phyloP scores from a whole-genome alignment of 2,329 filamentous ascomycete genomes.

The Fusarium transvaalense region DNA sequence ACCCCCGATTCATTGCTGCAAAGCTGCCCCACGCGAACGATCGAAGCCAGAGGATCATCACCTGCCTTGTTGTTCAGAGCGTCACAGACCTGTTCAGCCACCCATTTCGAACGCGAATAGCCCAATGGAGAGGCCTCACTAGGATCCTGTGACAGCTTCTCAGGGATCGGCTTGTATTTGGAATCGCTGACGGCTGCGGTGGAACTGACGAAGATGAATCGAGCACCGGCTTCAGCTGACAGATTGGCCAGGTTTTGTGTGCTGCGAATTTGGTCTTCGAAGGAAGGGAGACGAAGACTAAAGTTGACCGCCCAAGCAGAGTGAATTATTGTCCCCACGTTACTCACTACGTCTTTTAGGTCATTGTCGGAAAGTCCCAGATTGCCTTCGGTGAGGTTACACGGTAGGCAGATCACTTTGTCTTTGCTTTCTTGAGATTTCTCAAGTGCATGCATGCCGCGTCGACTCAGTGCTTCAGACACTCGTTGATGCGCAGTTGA shows the following conservation, averaged over 20 bases:
- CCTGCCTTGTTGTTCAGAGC: conserved; percentile 42
- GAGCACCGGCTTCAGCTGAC: conserved; percentile 41
- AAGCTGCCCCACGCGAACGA: conserved; percentile 64
- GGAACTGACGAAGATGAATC: conserved; percentile 65
- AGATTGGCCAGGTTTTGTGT: conserved; percentile 59
- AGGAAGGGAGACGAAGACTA: conserved; percentile 62
- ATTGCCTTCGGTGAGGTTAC: background rate
- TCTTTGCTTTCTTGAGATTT: background rate
- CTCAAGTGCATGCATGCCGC: conserved; percentile 11
- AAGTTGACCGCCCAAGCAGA: conserved; percentile 69
- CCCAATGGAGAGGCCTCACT: conserved; percentile 55
- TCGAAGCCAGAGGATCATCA: conserved; percentile 24
- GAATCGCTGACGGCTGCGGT: conserved; percentile 58
- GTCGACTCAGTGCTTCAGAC: conserved; percentile 23
- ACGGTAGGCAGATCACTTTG: conserved; percentile 39
- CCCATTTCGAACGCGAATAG: conserved; percentile 59
- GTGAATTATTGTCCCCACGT: conserved; percentile 57
- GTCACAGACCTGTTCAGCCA: conserved; percentile 55
- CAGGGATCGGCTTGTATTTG: conserved; percentile 49
- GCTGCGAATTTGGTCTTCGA: conserved; percentile 63
- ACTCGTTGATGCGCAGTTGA: conserved; percentile 16
- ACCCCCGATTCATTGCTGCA: conserved; percentile 61
- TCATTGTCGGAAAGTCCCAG: conserved; percentile 21
- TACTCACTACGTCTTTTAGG: background rate
- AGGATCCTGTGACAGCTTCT: conserved; percentile 43